Evolutionary conservation across 495 filamentous ascomycete species (phyloP).

Genomic region (Chaetomium cochliodes): DNA sequence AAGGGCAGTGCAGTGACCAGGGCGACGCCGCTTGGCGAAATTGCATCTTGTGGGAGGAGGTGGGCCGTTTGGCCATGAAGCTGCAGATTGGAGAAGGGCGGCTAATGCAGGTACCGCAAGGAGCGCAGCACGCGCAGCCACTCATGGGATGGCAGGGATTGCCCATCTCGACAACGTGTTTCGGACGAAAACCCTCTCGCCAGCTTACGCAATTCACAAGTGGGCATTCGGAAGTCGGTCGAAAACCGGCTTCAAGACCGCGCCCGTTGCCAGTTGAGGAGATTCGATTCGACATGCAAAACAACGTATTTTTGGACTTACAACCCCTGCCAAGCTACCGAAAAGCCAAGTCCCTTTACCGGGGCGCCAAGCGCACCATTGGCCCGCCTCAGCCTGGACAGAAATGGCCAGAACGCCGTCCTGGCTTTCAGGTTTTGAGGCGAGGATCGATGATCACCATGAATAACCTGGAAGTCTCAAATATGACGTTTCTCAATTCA

Average conservation of each 20-base stretch:
- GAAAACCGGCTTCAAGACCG: not conserved
- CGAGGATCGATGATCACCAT: not conserved
- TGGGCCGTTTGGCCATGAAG: not conserved
- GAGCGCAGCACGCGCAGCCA: not conserved
- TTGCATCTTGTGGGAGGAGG: slow-evolving; percentile 25
- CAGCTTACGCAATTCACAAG: not conserved
- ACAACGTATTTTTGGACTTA: not conserved
- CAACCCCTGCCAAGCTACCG: not conserved
- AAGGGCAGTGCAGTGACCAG: slow-evolving; percentile 20
- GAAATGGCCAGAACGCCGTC: not conserved
- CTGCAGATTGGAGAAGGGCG: slow-evolving; percentile 21
- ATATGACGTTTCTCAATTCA: slow-evolving; percentile 1
- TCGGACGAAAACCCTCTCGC: not conserved
- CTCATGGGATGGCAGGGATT: slow-evolving; percentile 16
- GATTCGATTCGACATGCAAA: not conserved
- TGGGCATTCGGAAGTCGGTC: not conserved
- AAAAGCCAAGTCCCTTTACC: not conserved
- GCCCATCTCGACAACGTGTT: slow-evolving; percentile 4
- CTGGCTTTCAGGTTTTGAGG: not conserved
- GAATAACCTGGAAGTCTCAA: not conserved
- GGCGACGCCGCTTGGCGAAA: slow-evolving; percentile 37
- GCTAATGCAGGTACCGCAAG: slow-evolving; percentile 33
- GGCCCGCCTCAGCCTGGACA: not conserved
- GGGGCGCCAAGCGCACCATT: slow-evolving; percentile 2
- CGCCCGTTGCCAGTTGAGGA: no score